Evolutionary conservation across 257 asterid species (phyloP).

Genomic region (Apocynum venetum): DNA sequence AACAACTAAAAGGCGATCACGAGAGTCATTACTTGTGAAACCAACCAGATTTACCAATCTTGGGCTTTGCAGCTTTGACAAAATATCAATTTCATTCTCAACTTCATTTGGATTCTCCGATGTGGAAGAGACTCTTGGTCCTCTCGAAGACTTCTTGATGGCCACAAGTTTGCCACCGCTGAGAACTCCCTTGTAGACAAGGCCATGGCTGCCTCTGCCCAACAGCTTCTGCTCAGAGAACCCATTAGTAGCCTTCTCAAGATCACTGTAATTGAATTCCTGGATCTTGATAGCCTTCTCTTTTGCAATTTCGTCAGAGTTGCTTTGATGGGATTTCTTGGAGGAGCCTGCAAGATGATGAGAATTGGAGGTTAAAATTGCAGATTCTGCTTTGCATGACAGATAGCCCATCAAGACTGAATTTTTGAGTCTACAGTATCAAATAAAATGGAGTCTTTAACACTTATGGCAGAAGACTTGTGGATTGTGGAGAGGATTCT

Average conservation of each 20-base stretch:
- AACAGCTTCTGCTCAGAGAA: conserved; percentile 62
- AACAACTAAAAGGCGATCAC: conserved; percentile 63
- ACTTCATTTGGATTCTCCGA: conserved; percentile 54
- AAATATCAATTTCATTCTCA: conserved; percentile 69
- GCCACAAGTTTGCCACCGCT: conserved; percentile 72
- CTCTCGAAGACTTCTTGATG: conserved; percentile 61
- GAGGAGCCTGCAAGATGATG: conserved; percentile 28
- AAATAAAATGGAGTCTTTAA: neutral
- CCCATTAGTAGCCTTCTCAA: conserved; percentile 69
- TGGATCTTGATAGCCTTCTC: conserved; percentile 51
- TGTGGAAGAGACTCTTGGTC: conserved; percentile 22
- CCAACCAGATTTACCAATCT: conserved; percentile 77
- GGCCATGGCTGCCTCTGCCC: conserved; percentile 85
- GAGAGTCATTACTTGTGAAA: conserved; percentile 35
- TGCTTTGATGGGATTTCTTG: conserved; percentile 26
- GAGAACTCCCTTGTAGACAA: conserved; percentile 73
- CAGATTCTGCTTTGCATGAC: conserved; percentile 77
- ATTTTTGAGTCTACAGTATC: neutral
- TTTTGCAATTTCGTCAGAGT: conserved; percentile 18
- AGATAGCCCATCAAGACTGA: conserved; percentile 66
- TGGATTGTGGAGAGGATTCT: conserved; percentile 5
- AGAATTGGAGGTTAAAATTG: conserved; percentile 43
- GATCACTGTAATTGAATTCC: conserved; percentile 70
- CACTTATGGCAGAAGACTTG: neutral
- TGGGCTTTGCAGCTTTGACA: conserved; percentile 63